Conservation (phyloP, 441 rosid species). For the Dalechampia spathulata region DNA sequence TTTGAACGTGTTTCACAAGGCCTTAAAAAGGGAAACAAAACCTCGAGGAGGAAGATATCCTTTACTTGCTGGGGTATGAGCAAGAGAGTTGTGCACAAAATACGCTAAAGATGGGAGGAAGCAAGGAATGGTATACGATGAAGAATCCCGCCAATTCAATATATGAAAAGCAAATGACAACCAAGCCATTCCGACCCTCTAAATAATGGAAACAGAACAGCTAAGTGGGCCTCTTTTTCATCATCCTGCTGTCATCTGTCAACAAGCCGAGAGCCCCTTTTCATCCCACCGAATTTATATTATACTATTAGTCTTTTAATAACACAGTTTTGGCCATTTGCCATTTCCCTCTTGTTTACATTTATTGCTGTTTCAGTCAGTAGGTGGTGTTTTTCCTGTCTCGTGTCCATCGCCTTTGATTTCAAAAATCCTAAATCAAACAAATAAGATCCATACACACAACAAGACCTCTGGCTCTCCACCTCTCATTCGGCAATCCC, state of each 20-base stretch:
- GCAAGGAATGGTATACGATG: too few species aligned
- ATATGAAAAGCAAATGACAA: slow-evolving; percentile 1
- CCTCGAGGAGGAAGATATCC: neutral
- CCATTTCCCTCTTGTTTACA: slow-evolving; percentile 2
- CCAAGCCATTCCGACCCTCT: neutral
- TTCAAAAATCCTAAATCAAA: slow-evolving; percentile 6
- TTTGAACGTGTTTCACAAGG: neutral
- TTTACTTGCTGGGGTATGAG: neutral
- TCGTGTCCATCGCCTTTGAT: slow-evolving; percentile 32
- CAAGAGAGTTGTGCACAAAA: neutral
- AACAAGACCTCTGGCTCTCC: neutral
- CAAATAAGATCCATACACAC: neutral
- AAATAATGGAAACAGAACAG: slow-evolving; percentile 1
- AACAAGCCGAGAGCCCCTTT: neutral
- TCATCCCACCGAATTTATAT: neutral
- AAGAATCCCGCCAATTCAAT: slow-evolving; percentile 19
- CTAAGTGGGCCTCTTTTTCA: neutral
- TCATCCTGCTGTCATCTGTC: neutral
- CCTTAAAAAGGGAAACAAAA: neutral
- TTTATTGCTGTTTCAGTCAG: slow-evolving; percentile 14
- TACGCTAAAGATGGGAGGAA: too few species aligned
- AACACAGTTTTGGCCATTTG: too few species aligned
- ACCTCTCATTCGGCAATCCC: slow-evolving; percentile 10
- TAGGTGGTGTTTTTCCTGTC: slow-evolving; percentile 3
- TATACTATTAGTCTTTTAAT: too few species aligned